Conservation (phyloP, 257 asterid genomes). For the Solanum medicagineum region DNA sequence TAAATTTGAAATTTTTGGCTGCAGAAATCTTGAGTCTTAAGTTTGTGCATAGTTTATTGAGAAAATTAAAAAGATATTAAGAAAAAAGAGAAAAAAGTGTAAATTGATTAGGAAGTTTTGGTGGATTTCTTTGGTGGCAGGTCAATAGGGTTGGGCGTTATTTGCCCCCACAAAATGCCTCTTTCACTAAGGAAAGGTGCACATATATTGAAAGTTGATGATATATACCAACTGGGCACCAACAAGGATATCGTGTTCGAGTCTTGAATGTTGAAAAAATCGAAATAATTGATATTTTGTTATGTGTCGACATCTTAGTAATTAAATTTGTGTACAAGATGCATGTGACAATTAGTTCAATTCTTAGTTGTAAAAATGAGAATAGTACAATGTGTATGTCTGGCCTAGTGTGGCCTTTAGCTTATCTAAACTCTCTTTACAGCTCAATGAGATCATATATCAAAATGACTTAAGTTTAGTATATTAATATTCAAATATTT, state of each 20-base stretch:
- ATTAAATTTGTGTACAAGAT: neutral
- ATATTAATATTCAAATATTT: no score
- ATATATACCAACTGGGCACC: neutral
- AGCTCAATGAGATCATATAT: neutral
- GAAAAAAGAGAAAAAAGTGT: neutral
- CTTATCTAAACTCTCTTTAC: neutral
- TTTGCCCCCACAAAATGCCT: neutral
- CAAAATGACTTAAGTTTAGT: no score
- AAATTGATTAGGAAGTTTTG: neutral
- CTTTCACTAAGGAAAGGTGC: neutral
- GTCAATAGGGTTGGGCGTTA: neutral
- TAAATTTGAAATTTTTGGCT: neutral
- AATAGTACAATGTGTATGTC: neutral
- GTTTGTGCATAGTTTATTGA: neutral
- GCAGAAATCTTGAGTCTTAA: constrained; percentile 7
- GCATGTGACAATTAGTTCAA: neutral
- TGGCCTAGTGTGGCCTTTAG: neutral
- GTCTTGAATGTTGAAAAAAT: neutral
- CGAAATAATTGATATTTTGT: neutral
- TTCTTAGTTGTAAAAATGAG: neutral
- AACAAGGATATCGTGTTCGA: neutral
- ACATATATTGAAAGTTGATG: no score
- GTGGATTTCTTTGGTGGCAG: constrained; percentile 1
- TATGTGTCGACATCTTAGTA: neutral
- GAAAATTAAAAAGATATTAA: neutral